Percentiles rank a stretch among this genome's conserved stretches.
Evolutionary conservation across 1,139 yeast genomes (phyloP).

Genomic region (Nakaseomyces nivariensis): DNA sequence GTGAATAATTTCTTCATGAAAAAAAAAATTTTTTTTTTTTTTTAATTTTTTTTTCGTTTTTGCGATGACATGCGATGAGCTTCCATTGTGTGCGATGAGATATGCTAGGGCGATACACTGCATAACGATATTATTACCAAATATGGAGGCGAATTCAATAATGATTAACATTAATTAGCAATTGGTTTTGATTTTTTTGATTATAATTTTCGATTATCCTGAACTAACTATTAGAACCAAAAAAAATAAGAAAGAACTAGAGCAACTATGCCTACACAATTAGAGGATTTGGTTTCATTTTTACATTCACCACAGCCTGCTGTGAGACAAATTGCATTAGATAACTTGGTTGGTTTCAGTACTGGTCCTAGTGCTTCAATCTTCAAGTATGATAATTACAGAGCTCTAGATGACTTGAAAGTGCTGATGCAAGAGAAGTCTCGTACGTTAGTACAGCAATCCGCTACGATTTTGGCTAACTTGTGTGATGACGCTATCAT

Average conservation of each 20-base stretch:
- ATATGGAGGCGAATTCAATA: too few relatives aligned
- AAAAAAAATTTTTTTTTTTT: not conserved
- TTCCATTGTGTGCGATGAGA: not conserved
- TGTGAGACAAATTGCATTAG: constrained; percentile 77
- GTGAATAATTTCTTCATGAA: not conserved
- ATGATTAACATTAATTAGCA: too few relatives aligned
- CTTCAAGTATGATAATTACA: constrained; percentile 61
- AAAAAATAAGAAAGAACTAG: too few relatives aligned
- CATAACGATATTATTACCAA: not conserved
- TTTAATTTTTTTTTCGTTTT: not conserved
- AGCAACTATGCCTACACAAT: constrained; percentile 43
- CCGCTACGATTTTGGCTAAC: constrained; percentile 74
- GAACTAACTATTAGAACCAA: too few relatives aligned
- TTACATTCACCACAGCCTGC: constrained; percentile 77
- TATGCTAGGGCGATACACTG: not conserved
- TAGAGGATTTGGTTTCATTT: constrained; percentile 68
- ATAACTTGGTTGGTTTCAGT: constrained; percentile 74
- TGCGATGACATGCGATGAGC: not conserved
- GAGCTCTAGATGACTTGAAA: constrained; percentile 69
- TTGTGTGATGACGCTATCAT: constrained; percentile 57
- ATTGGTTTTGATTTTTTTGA: too few relatives aligned
- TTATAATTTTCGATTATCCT: too few relatives aligned
- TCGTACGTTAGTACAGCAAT: constrained; percentile 48
- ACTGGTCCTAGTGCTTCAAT: constrained; percentile 55
- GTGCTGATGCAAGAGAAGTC: constrained; percentile 43